Evolutionary conservation across 2,329 filamentous ascomycete genomes (phyloP), one percentile per base, ranked within the genome.

Genomic region (Talaromyces verruculosus): DNA sequence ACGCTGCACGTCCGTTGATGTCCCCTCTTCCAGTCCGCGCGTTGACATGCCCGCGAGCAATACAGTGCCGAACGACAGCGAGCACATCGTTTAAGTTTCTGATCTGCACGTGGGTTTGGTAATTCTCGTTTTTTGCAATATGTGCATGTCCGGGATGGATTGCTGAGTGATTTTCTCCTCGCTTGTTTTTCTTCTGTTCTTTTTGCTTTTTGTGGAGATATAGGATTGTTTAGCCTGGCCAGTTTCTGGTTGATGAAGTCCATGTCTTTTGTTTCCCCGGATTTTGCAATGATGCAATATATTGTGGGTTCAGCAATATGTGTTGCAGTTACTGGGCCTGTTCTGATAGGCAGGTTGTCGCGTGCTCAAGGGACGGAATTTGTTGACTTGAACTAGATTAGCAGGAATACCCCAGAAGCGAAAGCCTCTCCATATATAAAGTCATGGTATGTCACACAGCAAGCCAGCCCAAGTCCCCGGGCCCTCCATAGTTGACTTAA

Each of bases 11-110:
- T 69, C 15, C 62, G 58, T 41, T 71, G 73, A 65, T 74, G 72
- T 28, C 68, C 69, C 13, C 47, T 65, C 37, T 67, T 68, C 72
- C 72, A 74, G 49, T 74, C 67, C 30, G 66, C 68, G 60, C 72
- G 72, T 63, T 74, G 72, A 61, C 72, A 74, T 49, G 80, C 78
- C 37, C 77, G 76, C 49, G 81, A 83, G 77, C 84, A 87, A 73
- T 86, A 86, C 30, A 70, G 73, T 0, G 77, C 77, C 0, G 67
- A 68, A 19, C 75, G 75, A 77, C 84, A 85, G 68, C 81, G 82
- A 17, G 80, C 78, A 71, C 83, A 85, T 55, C 73, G 68, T 67
- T 70, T 69, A 5, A 70, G 63, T 19, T 53, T 65, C 28, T 67
- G 67, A 35, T 62, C 57, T 39, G 65, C 8, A 8, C 45, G 39